Evolutionary conservation across 176 grass and related monocot genomes (phyloP).

Genomic region (Musa acuminata): DNA sequence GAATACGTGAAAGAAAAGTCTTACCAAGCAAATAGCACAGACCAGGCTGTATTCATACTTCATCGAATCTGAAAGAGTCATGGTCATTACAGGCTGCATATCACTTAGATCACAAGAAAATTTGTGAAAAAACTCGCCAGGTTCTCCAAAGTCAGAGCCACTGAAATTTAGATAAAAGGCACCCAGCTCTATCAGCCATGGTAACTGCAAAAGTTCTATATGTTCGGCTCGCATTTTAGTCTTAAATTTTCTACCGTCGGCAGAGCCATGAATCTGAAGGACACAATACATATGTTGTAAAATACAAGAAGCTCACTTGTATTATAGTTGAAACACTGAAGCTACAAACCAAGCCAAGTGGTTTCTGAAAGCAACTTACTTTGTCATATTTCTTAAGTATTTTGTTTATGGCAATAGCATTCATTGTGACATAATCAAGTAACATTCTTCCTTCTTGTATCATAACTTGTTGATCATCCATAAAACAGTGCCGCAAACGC

Average conservation of each 20-base stretch:
- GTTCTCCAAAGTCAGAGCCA: conserved; percentile 31
- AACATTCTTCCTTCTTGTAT: conserved; percentile 65
- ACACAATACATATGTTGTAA: background rate
- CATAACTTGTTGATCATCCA: conserved; percentile 74
- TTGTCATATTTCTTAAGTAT: conserved; percentile 86
- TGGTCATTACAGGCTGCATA: conserved; percentile 41
- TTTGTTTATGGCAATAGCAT: conserved; percentile 72
- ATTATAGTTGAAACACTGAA: background rate
- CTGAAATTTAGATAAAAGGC: conserved; percentile 65
- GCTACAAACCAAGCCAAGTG: background rate
- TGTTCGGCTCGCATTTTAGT: conserved; percentile 49
- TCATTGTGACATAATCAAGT: conserved; percentile 68
- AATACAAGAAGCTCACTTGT: background rate
- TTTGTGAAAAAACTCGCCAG: conserved; percentile 37
- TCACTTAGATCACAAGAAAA: conserved; percentile 51
- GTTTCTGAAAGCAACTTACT: conserved; percentile 13
- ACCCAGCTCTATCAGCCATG: conserved; percentile 65
- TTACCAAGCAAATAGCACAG: conserved; percentile 68
- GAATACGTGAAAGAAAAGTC: background rate
- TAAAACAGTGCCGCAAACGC: conserved; percentile 52
- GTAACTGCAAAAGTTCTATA: conserved; percentile 62
- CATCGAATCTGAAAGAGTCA: conserved; percentile 42
- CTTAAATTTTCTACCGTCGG: conserved; percentile 65
- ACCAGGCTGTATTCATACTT: conserved; percentile 54
- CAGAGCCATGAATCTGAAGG: conserved; percentile 54